Percentiles rank a stretch among this genome's conserved stretches.
phyloP scores from a whole-genome alignment of 176 grass and related monocot species.

The Puccinellia tenuiflora region DNA sequence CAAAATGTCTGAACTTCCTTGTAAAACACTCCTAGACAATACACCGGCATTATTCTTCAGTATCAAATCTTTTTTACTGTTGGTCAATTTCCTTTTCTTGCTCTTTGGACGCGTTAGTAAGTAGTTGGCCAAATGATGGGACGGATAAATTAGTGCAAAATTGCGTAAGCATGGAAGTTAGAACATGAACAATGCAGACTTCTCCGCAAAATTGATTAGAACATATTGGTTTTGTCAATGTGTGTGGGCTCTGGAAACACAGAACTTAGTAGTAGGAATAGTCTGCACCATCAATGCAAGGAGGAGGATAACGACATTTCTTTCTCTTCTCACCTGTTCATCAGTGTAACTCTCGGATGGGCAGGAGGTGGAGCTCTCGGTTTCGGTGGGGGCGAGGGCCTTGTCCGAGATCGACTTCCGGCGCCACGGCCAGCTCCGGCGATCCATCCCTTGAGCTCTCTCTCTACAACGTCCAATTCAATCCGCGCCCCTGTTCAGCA shows the following conservation, averaged over 20 bases:
- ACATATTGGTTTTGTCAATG: not conserved
- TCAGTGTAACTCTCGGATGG: constrained; percentile 56
- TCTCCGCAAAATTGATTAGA: not conserved
- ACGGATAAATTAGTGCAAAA: not conserved
- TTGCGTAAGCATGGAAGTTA: not conserved
- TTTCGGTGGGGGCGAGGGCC: constrained; percentile 44
- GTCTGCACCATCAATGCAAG: not conserved
- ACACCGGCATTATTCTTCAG: constrained; percentile 14
- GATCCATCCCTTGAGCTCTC: constrained; percentile 44
- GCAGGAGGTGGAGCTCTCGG: constrained; percentile 60
- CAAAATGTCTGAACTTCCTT: constrained; percentile 25
- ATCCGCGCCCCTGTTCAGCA: not conserved
- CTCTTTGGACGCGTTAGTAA: not conserved
- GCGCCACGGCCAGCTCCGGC: constrained; percentile 83
- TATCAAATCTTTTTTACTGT: constrained; percentile 19
- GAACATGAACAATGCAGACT: not conserved
- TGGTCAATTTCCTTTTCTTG: not conserved
- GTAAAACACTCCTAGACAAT: constrained; percentile 27
- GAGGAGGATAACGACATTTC: not conserved
- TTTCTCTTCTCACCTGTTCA: constrained; percentile 50
- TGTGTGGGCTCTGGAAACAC: not conserved
- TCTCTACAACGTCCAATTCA: constrained; percentile 19
- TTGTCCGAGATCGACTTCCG: constrained; percentile 61
- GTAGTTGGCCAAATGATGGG: not conserved
- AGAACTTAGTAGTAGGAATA: not conserved